phyloP scores from a whole-genome alignment of 768 basidiomycete species.

The Porphyrellus cyaneotinctus region DNA sequence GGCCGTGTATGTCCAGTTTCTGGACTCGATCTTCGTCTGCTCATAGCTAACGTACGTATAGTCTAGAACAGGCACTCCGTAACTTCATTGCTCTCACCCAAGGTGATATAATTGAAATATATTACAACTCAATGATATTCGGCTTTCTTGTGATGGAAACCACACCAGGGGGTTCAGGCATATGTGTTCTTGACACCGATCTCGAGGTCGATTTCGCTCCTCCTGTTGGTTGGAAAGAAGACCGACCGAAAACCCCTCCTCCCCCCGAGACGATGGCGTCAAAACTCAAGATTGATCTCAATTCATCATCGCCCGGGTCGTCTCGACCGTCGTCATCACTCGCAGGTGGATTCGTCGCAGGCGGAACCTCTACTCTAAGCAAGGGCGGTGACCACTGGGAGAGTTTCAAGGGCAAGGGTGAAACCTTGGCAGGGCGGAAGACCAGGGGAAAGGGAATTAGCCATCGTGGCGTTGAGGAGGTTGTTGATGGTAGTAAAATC shows the following conservation, averaged over 20 bases:
- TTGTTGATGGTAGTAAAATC: conserved; percentile 81
- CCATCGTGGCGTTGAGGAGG: conserved; percentile 75
- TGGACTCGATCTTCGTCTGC: neutral
- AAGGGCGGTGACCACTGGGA: conserved; percentile 87
- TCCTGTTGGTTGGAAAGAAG: conserved; percentile 91
- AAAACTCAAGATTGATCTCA: conserved; percentile 91
- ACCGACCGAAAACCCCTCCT: conserved; percentile 73
- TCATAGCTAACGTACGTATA: conserved; percentile 29
- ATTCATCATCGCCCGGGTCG: conserved; percentile 81
- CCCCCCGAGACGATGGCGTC: conserved; percentile 91
- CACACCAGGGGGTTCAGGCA: conserved; percentile 80
- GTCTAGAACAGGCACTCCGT: conserved; percentile 90
- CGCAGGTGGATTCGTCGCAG: conserved; percentile 58
- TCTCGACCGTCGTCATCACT: conserved; percentile 76
- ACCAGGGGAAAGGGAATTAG: conserved; percentile 94
- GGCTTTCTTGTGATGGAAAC: conserved; percentile 95
- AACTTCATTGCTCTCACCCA: conserved; percentile 91
- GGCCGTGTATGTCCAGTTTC: conserved; percentile 71
- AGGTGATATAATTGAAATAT: conserved; percentile 97
- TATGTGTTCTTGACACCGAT: conserved; percentile 90
- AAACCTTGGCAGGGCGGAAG: conserved; percentile 84
- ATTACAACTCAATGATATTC: conserved; percentile 94
- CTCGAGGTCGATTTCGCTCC: conserved; percentile 97
- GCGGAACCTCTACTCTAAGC: conserved; percentile 51
- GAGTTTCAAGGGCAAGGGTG: conserved; percentile 93